Evolutionary conservation across 192 early-diverging fungal genomes (phyloP).

Genomic region (Entrophospora sp.): DNA sequence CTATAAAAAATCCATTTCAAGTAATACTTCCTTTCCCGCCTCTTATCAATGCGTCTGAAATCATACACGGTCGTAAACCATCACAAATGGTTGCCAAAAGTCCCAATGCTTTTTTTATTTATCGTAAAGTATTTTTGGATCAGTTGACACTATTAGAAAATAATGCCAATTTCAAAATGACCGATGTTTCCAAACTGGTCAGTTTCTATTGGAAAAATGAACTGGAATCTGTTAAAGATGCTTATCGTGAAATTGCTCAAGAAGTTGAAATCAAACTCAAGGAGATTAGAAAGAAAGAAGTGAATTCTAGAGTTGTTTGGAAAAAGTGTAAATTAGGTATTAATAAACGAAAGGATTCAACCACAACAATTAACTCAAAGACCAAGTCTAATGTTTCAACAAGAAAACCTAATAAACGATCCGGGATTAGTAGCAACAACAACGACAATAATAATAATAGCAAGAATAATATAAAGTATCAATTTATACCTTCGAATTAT

Average conservation of each 20-base stretch:
- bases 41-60: neutral
- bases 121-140: neutral
- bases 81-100: neutral
- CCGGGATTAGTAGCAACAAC: no score
- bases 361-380: neutral
- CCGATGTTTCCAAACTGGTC: neutral
- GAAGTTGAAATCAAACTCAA: neutral
- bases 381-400: no score
- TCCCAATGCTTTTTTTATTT: constrained; percentile 6
- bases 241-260: neutral
- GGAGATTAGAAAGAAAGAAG: neutral
- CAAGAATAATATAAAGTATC: no score
- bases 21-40: neutral
- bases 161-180: neutral
- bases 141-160: neutral
- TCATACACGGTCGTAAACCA: neutral
- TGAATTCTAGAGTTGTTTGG: neutral
- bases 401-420: no score
- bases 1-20: neutral
- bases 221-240: neutral
- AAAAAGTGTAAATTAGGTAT: neutral
- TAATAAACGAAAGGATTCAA: no score
- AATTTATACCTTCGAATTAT: no score
- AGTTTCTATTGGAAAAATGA: constrained; percentile 1
- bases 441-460: no score